Conservation (phyloP, 225 moss, liverwort and hornwort species). For the Polytrichum commune region DNA sequence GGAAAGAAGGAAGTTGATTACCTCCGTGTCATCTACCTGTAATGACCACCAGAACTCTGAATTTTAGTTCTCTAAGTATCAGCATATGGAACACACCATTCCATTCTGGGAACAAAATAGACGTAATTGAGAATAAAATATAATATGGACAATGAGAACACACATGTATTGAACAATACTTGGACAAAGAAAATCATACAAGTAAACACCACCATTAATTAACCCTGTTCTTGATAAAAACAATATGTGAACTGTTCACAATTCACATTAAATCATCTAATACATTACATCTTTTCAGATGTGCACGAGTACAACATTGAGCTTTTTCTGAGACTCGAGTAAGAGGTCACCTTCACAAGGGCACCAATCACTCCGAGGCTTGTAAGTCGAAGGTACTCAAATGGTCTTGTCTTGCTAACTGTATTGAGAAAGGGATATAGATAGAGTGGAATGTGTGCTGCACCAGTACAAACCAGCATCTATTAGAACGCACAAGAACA, state of each 20-base stretch:
- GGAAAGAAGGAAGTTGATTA: slow-evolving; percentile 94
- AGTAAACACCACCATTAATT: no score
- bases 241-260: no score
- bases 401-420: slow-evolving; percentile 95
- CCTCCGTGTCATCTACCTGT: slow-evolving; percentile 98
- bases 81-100: neutral
- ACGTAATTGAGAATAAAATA: neutral
- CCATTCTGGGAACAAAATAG: neutral
- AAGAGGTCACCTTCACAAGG: slow-evolving; percentile 70
- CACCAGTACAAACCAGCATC: slow-evolving; percentile 4
- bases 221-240: no score
- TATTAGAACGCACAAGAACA: no score
- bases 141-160: neutral
- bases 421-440: slow-evolving; percentile 99
- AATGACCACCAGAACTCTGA: slow-evolving; percentile 5
- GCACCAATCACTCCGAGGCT: slow-evolving; percentile 99
- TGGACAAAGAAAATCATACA: no score
- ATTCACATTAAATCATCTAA: no score
- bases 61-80: neutral
- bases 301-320: no score
- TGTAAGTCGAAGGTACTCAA: slow-evolving; percentile 96
- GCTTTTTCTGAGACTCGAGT: neutral
- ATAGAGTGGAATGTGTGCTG: slow-evolving; percentile 98
- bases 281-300: no score
- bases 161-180: neutral